Conservation (phyloP, 768 basidiomycete species). For the Mycena chlorophos region DNA sequence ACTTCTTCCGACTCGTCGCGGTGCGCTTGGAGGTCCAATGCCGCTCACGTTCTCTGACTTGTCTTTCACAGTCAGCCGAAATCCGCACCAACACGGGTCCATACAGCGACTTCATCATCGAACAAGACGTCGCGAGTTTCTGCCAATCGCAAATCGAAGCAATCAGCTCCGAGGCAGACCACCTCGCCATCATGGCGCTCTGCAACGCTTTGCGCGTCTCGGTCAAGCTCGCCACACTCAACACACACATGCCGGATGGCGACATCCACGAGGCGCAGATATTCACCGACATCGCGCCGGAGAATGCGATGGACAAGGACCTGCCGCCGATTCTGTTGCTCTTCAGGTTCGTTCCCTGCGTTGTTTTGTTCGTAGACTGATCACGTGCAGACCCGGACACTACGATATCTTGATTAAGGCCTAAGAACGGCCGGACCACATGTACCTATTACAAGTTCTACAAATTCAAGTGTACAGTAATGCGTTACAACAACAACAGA, state of each 20-base stretch:
- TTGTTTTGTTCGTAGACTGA: constrained; percentile 4
- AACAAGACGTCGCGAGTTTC: constrained; percentile 75
- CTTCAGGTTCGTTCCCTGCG: constrained; percentile 56
- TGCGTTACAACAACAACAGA: background rate
- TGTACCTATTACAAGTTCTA: background rate
- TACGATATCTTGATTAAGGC: constrained; percentile 66
- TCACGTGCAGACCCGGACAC: constrained; percentile 71
- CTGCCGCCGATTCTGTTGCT: constrained; percentile 62
- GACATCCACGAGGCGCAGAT: constrained; percentile 70
- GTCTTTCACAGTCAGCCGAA: constrained; percentile 56
- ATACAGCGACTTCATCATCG: constrained; percentile 72
- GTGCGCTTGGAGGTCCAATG: constrained; percentile 29
- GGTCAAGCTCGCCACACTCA: constrained; percentile 43
- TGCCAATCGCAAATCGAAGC: constrained; percentile 79
- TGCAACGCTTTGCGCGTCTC: constrained; percentile 21
- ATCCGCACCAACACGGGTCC: constrained; percentile 63
- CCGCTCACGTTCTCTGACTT: background rate
- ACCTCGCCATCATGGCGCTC: constrained; percentile 23
- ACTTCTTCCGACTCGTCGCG: constrained; percentile 80
- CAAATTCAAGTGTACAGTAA: background rate
- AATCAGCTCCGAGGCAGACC: constrained; percentile 61
- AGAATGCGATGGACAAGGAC: constrained; percentile 45
- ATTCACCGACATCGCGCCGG: constrained; percentile 23
- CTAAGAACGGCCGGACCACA: constrained; percentile 1
- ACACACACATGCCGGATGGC: constrained; percentile 54